Base-by-base conservation (phyloP, 257 asterid genomes). In the Pogostemon cablin region DNA sequence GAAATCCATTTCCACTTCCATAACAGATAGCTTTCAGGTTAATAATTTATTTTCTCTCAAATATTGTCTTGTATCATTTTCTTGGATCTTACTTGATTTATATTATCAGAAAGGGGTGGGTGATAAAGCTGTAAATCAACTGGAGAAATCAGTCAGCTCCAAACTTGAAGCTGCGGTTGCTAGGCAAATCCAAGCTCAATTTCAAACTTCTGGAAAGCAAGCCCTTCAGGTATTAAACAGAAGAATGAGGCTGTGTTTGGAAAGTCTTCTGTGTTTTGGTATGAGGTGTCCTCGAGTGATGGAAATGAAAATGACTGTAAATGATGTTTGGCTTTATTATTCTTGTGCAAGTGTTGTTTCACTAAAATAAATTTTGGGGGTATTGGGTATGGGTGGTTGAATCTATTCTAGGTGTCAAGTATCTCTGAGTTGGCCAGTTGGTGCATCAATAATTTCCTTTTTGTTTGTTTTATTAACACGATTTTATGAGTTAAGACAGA, bases 161-260 rank as follows among this genome's bases (percentile, higher is more conserved):
- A 95, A 91, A 84, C 95, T 95, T 53, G 99, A 95, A 82, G 77
- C 90, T 62, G 73, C 88, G 5, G 92, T 95, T 81, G 84, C 88
- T 60, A 88, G 92, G 76, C 97, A 95, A 72, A 86, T 95, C 76
- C 98, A 91, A 75, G 77, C 83, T 47, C 99, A 95, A 57, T 91
- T 95, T 81, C 98, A 86, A 81, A 89, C 97, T 72, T 86, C 97
- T 74, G 99, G 98, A 80, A 95, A 83, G 84, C 99, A 89, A 84
- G 95, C 93, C 69, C 92, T 95, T 75, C 98, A 91, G 95, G 99
- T 91, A 77, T 46, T 75, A 62, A 57, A 32, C 44, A 57, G n/a
- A 62, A 34, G 44, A 53, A 37, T n/a, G 38, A 25, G 35, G 32
- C 41, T 20, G 25, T 50, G 37, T 55, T 63, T 34, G 47, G 17